Percentiles rank a stretch among this genome's conserved stretches.
phyloP scores from a whole-genome alignment of 78 protist species.

The Polysphondylium violaceum region DNA sequence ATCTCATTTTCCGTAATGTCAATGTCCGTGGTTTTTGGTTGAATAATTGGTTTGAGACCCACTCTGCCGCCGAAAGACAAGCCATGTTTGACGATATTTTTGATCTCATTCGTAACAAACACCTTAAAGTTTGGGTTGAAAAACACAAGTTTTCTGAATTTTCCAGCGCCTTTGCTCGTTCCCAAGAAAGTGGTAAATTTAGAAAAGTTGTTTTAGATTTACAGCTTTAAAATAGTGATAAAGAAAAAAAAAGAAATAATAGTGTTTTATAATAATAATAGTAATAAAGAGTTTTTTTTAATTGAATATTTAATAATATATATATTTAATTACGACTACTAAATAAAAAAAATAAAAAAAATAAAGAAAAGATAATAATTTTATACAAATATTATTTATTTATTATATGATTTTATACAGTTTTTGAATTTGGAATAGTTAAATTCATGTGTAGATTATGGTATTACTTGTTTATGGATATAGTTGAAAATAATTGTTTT shows the following conservation, averaged over 20 bases:
- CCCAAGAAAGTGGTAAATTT: slow-evolving; percentile 64
- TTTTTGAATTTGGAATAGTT: no score
- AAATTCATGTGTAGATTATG: no score
- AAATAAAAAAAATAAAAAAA: no score
- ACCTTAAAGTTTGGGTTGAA: slow-evolving; percentile 57
- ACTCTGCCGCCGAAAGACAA: slow-evolving; percentile 48
- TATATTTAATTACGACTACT: no score
- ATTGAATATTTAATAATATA: no score
- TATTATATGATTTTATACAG: no score
- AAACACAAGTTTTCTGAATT: slow-evolving; percentile 76
- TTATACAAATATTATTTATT: no score
- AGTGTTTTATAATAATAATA: neutral
- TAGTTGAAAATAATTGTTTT: no score
- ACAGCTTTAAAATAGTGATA: slow-evolving; percentile 33
- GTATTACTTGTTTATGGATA: no score
- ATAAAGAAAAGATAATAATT: no score
- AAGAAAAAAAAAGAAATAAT: neutral
- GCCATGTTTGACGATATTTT: slow-evolving; percentile 71
- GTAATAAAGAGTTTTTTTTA: no score
- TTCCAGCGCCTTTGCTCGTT: slow-evolving; percentile 33
- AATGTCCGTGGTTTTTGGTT: slow-evolving; percentile 78
- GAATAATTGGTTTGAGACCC: slow-evolving; percentile 20
- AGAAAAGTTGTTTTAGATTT: slow-evolving; percentile 65
- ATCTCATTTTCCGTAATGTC: slow-evolving; percentile 83
- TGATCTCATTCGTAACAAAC: slow-evolving; percentile 46